Conservation (phyloP, 1,139 yeast species). For the Lodderomyces pseudojiufengensis region DNA sequence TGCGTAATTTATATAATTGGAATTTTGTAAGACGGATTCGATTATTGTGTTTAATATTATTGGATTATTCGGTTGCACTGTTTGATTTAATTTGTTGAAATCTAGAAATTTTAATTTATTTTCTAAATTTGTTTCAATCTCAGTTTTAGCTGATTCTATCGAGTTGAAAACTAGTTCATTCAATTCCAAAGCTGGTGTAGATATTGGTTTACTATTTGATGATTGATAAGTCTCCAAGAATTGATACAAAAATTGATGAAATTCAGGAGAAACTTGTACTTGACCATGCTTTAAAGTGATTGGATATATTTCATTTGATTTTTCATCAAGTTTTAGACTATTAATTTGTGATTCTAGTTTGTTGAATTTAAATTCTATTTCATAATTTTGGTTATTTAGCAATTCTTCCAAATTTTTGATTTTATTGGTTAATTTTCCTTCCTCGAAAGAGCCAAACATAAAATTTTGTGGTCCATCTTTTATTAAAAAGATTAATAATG, state of each 20-base stretch:
- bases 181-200: neutral
- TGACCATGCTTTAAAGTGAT: conserved; percentile 28
- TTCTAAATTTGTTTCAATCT: conserved; percentile 18
- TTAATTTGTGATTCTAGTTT: neutral
- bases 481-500: too few species aligned
- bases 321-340: neutral
- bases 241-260: conserved; percentile 33
- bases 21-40: conserved; percentile 33
- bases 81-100: conserved; percentile 12
- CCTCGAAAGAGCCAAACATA: too few species aligned
- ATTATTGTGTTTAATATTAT: conserved; percentile 23
- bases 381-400: too few species aligned
- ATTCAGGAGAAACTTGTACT: conserved; percentile 40
- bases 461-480: too few species aligned
- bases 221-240: conserved; percentile 30
- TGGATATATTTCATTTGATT: neutral
- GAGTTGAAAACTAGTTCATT: conserved; percentile 7
- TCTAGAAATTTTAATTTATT: conserved; percentile 29
- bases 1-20: conserved; percentile 40
- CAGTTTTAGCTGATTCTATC: conserved; percentile 5
- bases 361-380: neutral
- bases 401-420: too few species aligned
- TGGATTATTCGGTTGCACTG: conserved; percentile 6
- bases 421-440: too few species aligned
- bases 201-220: conserved; percentile 5